Evolutionary conservation across 2,329 filamentous ascomycete genomes (phyloP).

Genomic region (Penicillium sp.): DNA sequence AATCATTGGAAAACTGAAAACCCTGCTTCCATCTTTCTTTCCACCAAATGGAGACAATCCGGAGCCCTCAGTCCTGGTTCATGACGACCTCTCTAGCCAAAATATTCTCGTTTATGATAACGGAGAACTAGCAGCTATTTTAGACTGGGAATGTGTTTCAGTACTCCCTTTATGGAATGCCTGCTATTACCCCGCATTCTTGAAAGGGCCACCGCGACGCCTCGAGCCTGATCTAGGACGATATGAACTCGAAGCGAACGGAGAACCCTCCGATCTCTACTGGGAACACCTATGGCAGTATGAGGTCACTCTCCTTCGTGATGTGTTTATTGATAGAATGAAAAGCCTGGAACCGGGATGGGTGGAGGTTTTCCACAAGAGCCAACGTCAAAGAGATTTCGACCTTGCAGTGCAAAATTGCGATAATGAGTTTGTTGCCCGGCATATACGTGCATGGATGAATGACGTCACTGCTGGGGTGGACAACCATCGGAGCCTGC

Average conservation of each 20-base stretch:
- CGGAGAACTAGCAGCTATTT: slow-evolving; percentile 10
- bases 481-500: no score
- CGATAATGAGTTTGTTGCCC: no score
- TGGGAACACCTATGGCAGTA: slow-evolving; percentile 16
- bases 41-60: slow-evolving; percentile 1
- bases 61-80: slow-evolving; percentile 12
- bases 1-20: slow-evolving; percentile 9
- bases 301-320: slow-evolving; percentile 15
- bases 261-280: slow-evolving; percentile 13
- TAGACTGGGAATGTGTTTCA: slow-evolving; percentile 22
- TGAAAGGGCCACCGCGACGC: slow-evolving; percentile 2
- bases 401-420: slow-evolving; percentile 1
- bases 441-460: no score
- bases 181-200: slow-evolving; percentile 12
- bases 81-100: slow-evolving; percentile 15
- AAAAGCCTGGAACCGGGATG: slow-evolving; percentile 7
- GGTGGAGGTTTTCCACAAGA: no score
- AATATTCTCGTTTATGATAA: slow-evolving; percentile 17
- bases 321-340: slow-evolving; percentile 14
- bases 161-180: slow-evolving; percentile 17
- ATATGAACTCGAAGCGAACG: slow-evolving; percentile 3
- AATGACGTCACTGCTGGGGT: no score
- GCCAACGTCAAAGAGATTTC: slow-evolving; percentile 10
- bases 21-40: slow-evolving; percentile 7
- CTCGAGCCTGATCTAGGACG: slow-evolving; percentile 8